Evolutionary conservation across 2,329 filamentous ascomycete genomes (phyloP).

Genomic region (Aspergillus oerlinghausenensis): DNA sequence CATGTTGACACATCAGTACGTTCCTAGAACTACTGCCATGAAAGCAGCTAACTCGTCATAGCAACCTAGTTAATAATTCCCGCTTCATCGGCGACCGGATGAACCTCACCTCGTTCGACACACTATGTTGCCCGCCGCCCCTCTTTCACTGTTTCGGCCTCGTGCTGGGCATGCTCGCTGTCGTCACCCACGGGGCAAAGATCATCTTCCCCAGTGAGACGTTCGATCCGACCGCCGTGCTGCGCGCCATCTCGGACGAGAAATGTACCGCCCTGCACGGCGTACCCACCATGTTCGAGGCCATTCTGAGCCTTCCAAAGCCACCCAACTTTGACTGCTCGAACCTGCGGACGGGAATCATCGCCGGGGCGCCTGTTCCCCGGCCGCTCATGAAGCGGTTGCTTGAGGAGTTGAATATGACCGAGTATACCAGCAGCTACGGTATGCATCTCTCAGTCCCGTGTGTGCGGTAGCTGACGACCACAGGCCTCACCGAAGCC

Average conservation of each 20-base stretch:
- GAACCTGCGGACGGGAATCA: constrained; percentile 67
- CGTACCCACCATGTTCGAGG: constrained; percentile 81
- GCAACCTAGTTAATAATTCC: constrained; percentile 56
- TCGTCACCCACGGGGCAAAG: constrained; percentile 69
- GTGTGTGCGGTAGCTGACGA: background rate
- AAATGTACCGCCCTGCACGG: constrained; percentile 72
- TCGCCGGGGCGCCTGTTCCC: constrained; percentile 73
- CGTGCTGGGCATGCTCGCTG: constrained; percentile 68
- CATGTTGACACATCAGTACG: constrained; percentile 66
- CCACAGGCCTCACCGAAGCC: constrained; percentile 65
- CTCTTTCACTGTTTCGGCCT: constrained; percentile 85
- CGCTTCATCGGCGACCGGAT: constrained; percentile 71
- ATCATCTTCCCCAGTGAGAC: constrained; percentile 72
- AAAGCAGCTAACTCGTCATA: constrained; percentile 10
- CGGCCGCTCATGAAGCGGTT: constrained; percentile 69
- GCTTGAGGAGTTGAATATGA: constrained; percentile 68
- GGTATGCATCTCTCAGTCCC: constrained; percentile 16
- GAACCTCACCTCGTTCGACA: constrained; percentile 61
- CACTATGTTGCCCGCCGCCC: constrained; percentile 75
- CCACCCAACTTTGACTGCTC: constrained; percentile 46
- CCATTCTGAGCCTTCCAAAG: constrained; percentile 49
- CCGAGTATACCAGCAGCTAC: constrained; percentile 66
- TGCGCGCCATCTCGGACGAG: constrained; percentile 63
- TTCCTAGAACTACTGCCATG: background rate
- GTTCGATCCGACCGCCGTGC: constrained; percentile 64